Evolutionary conservation across 306 rosid species (phyloP), one percentile per base, ranked within the genome.

Genomic region (Malus orientalis): DNA sequence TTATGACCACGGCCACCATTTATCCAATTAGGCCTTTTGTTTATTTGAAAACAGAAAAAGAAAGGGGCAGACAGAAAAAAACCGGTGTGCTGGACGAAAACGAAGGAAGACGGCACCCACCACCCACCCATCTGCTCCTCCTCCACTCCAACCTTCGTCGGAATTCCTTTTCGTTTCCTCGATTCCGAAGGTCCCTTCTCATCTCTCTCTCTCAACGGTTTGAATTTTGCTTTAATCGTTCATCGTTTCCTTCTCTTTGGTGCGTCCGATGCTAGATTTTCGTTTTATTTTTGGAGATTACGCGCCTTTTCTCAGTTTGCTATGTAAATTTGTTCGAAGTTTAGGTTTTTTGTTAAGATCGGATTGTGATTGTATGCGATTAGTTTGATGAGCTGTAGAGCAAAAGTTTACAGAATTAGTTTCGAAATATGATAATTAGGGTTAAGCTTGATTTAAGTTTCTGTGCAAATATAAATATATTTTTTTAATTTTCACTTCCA

Each of bases 361-460:
- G 30, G 32, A 38, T 54, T 62, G 44, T 51, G 81, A 15, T 69
- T 81, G 49, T 66, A 44, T 72, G 30, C 4, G 18, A 74, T 66
- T 73, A 64, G 67, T 33, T 75, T 42, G 69, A n/a, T 65, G 64
- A 36, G 27, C 47, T 20, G 6, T 29, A 27, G 63, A 10, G 22
- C 77, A 64, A 60, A 36, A 11, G 57, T 71, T 67, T 69, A 58
- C 57, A n/a, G 36, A 25, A 20, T 79, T 70, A 60, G 29, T 15
- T 69, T 63, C 72, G 67, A 44, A 36, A 45, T 44, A 59, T 62
- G 23, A 71, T 67, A 67, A 45, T 62, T 75, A 65, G 70, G 77
- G 55, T 55, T 61, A 16, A 12, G 42, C 5, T 4, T 74, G 15
- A 29, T 27, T 15, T 32, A 14, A 55, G 33, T 72, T 55, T 22